Evolutionary conservation across 78 protist genomes (phyloP).

Genomic region (Dictyostelium firmibasis): DNA sequence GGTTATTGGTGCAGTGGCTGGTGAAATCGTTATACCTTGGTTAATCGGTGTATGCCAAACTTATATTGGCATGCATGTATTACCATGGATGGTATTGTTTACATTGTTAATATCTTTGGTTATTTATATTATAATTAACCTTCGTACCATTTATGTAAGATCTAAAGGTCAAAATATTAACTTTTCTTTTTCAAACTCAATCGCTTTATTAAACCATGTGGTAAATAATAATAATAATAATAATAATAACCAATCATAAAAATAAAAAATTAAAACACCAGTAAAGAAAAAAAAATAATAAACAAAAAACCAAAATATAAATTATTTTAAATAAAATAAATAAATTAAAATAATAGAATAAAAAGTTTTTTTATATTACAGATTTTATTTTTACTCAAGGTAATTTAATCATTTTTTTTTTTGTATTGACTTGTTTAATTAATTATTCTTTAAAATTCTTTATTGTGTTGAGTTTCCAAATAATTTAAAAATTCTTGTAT

Average conservation of each 20-base stretch:
- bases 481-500: not conserved
- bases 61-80: not conserved
- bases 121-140: constrained; percentile 2
- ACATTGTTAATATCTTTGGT: not conserved
- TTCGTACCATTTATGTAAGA: constrained; percentile 26
- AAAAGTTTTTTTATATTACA: not conserved
- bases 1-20: constrained; percentile 56
- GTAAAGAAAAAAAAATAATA: too few relatives aligned
- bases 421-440: not conserved
- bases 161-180: constrained; percentile 24
- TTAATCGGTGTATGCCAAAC: constrained; percentile 33
- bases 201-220: not conserved
- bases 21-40: constrained; percentile 47
- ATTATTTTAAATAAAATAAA: too few relatives aligned
- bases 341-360: too few relatives aligned
- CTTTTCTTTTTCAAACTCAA: not conserved
- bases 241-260: not conserved
- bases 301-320: too few relatives aligned
- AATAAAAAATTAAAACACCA: too few relatives aligned
- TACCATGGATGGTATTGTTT: constrained; percentile 35
- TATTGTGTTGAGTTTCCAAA: not conserved
- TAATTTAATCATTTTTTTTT: too few relatives aligned
- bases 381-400: not conserved
- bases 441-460: not conserved
- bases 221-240: constrained; percentile 6